phyloP scores from a whole-genome alignment of 2,329 filamentous ascomycete genomes.

The Aspergillus luchuensis region DNA sequence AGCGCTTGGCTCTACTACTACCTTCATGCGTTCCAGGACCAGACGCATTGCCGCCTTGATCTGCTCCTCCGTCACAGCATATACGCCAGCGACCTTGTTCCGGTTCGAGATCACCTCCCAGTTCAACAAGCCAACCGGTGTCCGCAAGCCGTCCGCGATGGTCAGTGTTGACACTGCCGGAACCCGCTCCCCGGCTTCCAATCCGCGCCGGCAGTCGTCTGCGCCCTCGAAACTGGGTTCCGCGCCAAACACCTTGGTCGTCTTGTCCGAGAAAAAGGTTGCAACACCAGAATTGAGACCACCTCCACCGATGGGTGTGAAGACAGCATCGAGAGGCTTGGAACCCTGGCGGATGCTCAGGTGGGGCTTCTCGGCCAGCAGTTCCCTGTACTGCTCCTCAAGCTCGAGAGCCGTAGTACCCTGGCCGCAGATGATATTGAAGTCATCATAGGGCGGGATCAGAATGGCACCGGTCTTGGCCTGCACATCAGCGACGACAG shows the following conservation, averaged over 20 bases:
- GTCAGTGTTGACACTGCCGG: constrained; percentile 72
- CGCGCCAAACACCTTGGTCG: constrained; percentile 77
- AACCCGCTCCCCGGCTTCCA: constrained; percentile 66
- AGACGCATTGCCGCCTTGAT: constrained; percentile 75
- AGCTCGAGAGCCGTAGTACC: constrained; percentile 87
- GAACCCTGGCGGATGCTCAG: constrained; percentile 20
- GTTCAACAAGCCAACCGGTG: constrained; percentile 73
- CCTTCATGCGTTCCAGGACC: constrained; percentile 84
- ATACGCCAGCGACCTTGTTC: constrained; percentile 69
- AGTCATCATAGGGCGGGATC: constrained; percentile 89
- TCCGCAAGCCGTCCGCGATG: constrained; percentile 85
- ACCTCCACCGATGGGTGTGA: constrained; percentile 84
- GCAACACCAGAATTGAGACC: constrained; percentile 85
- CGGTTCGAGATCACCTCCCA: constrained; percentile 76
- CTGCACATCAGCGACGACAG: constrained; percentile 69
- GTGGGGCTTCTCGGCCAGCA: constrained; percentile 47
- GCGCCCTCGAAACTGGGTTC: constrained; percentile 82
- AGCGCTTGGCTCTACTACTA: constrained; percentile 85
- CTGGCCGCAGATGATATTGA: constrained; percentile 87
- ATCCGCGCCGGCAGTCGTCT: constrained; percentile 76
- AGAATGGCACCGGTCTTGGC: constrained; percentile 72
- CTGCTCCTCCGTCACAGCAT: constrained; percentile 76
- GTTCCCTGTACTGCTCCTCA: constrained; percentile 67
- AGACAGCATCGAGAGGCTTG: constrained; percentile 64
- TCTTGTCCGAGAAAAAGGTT: constrained; percentile 68